These are phyloP conservation scores for Misopates orontium DNA, from an alignment of 257 asterid species.

Conservation along the genomic window DNA sequence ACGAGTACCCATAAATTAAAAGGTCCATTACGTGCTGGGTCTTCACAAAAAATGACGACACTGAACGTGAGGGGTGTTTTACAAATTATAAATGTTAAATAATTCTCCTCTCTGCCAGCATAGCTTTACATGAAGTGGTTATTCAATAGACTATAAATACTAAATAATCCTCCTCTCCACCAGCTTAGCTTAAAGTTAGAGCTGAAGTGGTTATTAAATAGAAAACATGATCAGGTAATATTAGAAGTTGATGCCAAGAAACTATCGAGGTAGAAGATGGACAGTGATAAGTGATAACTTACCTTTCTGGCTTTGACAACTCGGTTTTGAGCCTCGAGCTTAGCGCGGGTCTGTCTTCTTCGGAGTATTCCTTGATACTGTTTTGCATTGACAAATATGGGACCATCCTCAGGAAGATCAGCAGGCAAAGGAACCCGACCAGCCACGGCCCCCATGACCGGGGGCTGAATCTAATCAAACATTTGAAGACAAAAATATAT, in stretches of 20 bases:
- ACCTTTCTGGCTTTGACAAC: constrained; percentile 81
- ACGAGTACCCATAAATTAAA: too few relatives aligned
- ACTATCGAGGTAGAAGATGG: background rate
- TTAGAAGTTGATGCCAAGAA: background rate
- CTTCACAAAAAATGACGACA: too few relatives aligned
- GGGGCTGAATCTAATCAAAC: constrained; percentile 55
- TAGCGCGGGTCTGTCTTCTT: constrained; percentile 88
- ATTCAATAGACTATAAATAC: too few relatives aligned
- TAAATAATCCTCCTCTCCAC: too few relatives aligned
- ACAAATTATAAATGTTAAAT: too few relatives aligned
- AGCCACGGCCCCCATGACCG: constrained; percentile 51
- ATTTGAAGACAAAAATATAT: background rate
- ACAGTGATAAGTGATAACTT: constrained; percentile 51
- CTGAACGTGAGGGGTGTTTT: too few relatives aligned
- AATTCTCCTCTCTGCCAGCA: too few relatives aligned
- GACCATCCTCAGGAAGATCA: constrained; percentile 86
- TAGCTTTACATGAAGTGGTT: too few relatives aligned
- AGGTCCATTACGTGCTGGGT: too few relatives aligned
- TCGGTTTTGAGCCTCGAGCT: constrained; percentile 92
- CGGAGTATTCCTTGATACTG: constrained; percentile 90
- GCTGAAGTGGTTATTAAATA: too few relatives aligned
- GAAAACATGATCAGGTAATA: background rate
- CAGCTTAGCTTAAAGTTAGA: too few relatives aligned
- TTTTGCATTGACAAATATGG: constrained; percentile 87
- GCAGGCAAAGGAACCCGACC: constrained; percentile 80